Evolutionary conservation across 1,284 basidiomycete species (phyloP), one percentile per base, ranked within the genome.

Genomic region (Ganoderma lingzhi): DNA sequence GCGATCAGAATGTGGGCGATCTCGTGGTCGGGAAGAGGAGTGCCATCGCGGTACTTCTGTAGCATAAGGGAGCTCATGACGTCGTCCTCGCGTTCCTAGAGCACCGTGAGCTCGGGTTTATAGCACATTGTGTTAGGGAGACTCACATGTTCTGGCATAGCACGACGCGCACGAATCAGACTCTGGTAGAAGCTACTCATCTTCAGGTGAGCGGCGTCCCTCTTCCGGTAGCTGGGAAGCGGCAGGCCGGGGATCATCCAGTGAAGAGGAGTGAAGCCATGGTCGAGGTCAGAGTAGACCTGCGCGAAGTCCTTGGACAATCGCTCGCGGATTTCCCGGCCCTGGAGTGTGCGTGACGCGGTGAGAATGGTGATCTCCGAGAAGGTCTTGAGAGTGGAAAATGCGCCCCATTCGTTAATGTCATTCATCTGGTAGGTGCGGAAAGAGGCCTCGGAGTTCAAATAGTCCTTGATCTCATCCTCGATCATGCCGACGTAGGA

Each of bases 1-100:
- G 96, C 95, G 75, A 96, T 97, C 93, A 99, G 92, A 79, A 99
- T 97, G 78, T 99, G 97, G 0, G 98, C 96, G 72, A 99, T 93
- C 81, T 99, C 96, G 73, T 94, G 91, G 78, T 99, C 96, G 63
- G 87, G 88, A 42, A 99, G 87, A 1, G 86, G 79, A 53, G 88
- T 86, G 62, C 98, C 98, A 77, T 92, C 88, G 76, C 95, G 94
- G 84, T 99, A 99, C 63, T 85, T 88, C 79, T 97, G 94, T 73
- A 91, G 86, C 83, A 93, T 89, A 35, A 99, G 87, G 1, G 96
- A 93, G 23, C 92, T 87, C 76, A 99, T 96, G 94, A 99, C 98
- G 80, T 99, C 98, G 76, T 92, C 88, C 66, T 95, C 94, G 73
- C 91, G 85, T 84, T 91, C 70, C 71, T 76, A n/a, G 28, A 65